Conservation (phyloP, 2,329 filamentous ascomycete species). For the Orbilia brochopaga region DNA sequence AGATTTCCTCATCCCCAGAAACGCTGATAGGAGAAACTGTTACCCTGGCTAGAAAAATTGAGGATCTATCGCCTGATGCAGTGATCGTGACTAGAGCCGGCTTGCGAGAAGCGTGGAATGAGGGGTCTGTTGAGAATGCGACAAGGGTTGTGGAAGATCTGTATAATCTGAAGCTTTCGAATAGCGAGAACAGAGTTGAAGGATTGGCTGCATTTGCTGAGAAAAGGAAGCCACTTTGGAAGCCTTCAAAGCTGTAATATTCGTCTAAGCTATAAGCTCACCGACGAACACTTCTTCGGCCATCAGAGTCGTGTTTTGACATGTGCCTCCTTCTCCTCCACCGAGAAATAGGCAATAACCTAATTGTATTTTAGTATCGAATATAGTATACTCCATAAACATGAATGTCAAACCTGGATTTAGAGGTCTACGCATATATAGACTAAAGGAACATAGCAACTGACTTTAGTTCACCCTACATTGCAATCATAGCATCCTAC, state of each 20-base stretch:
- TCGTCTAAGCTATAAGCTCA: not conserved
- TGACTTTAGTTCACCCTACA: too few species aligned
- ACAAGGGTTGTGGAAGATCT: constrained; percentile 66
- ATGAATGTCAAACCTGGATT: too few species aligned
- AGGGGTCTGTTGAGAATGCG: constrained; percentile 68
- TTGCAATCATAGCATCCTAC: too few species aligned
- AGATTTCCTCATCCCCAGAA: constrained; percentile 62
- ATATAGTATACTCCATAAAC: too few species aligned
- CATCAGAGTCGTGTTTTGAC: too few species aligned
- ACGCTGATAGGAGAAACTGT: constrained; percentile 67
- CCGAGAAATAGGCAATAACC: too few species aligned
- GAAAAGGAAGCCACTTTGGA: constrained; percentile 73
- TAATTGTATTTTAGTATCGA: too few species aligned
- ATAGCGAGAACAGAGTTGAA: constrained; percentile 75
- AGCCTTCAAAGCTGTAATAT: constrained; percentile 66
- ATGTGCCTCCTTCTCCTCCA: too few species aligned
- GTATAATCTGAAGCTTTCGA: constrained; percentile 67
- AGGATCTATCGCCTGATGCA: constrained; percentile 73
- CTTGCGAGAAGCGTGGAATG: constrained; percentile 75
- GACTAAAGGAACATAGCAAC: too few species aligned
- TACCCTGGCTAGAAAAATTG: constrained; percentile 67
- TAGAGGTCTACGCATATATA: too few species aligned
- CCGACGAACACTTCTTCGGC: too few species aligned
- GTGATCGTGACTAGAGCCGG: constrained; percentile 76
- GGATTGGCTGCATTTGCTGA: constrained; percentile 77